phyloP scores from a whole-genome alignment of 2,329 filamentous ascomycete species.

The Cladosporium oxysporum region DNA sequence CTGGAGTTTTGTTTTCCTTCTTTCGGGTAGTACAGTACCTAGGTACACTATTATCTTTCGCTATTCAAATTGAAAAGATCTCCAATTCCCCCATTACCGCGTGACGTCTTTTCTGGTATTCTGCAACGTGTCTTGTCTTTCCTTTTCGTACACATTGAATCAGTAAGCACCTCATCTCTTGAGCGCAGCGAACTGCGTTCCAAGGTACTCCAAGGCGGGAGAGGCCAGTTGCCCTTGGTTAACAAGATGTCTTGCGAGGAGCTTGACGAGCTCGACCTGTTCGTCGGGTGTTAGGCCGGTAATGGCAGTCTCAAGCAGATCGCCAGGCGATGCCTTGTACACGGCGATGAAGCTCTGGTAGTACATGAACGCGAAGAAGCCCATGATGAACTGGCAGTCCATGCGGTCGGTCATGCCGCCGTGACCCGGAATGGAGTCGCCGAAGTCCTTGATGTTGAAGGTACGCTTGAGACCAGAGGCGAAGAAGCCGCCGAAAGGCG shows the following conservation, averaged over 20 bases:
- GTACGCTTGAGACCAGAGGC: constrained; percentile 96
- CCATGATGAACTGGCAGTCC: constrained; percentile 99
- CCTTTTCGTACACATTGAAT: not conserved
- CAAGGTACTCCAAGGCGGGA: constrained; percentile 48
- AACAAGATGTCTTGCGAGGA: constrained; percentile 63
- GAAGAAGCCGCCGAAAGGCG: constrained; percentile 97
- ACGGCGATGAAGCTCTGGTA: constrained; percentile 93
- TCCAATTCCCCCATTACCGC: not conserved
- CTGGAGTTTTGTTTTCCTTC: not conserved
- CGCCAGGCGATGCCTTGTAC: constrained; percentile 80
- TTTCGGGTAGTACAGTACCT: constrained; percentile 14
- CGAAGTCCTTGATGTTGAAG: constrained; percentile 99
- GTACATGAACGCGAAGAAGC: constrained; percentile 97
- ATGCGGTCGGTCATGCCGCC: constrained; percentile 98
- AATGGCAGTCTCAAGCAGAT: constrained; percentile 87
- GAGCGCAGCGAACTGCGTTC: constrained; percentile 30
- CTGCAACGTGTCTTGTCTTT: not conserved
- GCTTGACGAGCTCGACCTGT: constrained; percentile 75
- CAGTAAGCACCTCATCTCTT: constrained; percentile 9
- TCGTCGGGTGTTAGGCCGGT: constrained; percentile 84
- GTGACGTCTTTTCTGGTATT: not conserved
- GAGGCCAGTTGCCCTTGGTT: constrained; percentile 61
- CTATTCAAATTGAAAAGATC: constrained; percentile 9
- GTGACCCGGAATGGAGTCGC: constrained; percentile 94
- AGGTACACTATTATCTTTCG: constrained; percentile 18